Evolutionary conservation across 805 yeast species (phyloP).

Genomic region (Metschnikowia colocasiae): DNA sequence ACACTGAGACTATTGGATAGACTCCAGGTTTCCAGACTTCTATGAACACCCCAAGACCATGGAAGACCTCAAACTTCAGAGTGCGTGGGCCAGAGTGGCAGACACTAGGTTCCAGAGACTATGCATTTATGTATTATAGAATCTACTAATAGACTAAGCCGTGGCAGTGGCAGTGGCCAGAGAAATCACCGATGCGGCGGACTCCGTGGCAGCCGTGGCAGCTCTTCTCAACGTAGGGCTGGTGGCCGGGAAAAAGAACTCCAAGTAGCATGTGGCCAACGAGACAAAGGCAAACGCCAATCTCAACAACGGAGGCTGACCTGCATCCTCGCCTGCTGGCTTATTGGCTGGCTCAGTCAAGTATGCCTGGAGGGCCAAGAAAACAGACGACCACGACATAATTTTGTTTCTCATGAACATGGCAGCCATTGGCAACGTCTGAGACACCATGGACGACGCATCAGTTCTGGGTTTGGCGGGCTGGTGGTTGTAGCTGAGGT

Average conservation of each 20-base stretch:
- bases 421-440: slow-evolving; percentile 65
- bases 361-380: slow-evolving; percentile 47
- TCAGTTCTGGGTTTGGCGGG: slow-evolving; percentile 47
- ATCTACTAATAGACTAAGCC: neutral
- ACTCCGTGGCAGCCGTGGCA: slow-evolving; percentile 13
- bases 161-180: slow-evolving; percentile 14
- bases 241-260: slow-evolving; percentile 44
- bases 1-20: no score
- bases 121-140: neutral
- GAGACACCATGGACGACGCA: slow-evolving; percentile 46
- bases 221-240: slow-evolving; percentile 29
- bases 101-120: no score
- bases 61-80: no score
- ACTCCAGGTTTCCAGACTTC: no score
- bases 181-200: slow-evolving; percentile 14
- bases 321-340: slow-evolving; percentile 22
- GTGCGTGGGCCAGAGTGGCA: no score
- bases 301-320: slow-evolving; percentile 48
- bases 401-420: slow-evolving; percentile 59
- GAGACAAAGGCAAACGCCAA: slow-evolving; percentile 45
- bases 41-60: no score
- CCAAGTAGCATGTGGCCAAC: slow-evolving; percentile 52
- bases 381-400: slow-evolving; percentile 53
- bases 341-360: slow-evolving; percentile 42
- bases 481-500: slow-evolving; percentile 42